Evolutionary conservation across 1,284 basidiomycete genomes (phyloP).

Genomic region (Leccinum fuscescens): DNA sequence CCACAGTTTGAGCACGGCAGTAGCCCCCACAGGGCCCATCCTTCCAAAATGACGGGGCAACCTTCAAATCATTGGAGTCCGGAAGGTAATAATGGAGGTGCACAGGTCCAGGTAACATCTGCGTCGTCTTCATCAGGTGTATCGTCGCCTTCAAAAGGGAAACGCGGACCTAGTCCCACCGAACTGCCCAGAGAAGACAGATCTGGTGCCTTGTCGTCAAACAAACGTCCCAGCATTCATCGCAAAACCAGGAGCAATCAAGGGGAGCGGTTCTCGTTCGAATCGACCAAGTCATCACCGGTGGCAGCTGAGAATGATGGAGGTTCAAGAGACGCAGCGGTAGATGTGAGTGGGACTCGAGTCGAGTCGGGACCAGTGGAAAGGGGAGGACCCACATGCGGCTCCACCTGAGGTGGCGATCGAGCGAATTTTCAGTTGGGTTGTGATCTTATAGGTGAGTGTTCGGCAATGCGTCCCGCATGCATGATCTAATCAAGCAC

Average conservation of each 20-base stretch:
- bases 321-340: slow-evolving; percentile 1
- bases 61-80: slow-evolving; percentile 4
- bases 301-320: slow-evolving; percentile 12
- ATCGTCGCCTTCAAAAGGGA: slow-evolving; percentile 44
- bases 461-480: not conserved
- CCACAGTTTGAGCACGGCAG: slow-evolving; percentile 1
- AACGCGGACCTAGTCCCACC: slow-evolving; percentile 69
- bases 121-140: slow-evolving; percentile 21
- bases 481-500: slow-evolving; percentile 9
- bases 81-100: slow-evolving; percentile 13
- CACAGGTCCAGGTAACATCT: slow-evolving; percentile 13
- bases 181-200: slow-evolving; percentile 63
- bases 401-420: slow-evolving; percentile 16
- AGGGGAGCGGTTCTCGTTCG: slow-evolving; percentile 13
- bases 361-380: slow-evolving; percentile 4
- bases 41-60: slow-evolving; percentile 9
- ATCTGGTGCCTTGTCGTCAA: slow-evolving; percentile 51
- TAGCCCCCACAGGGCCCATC: slow-evolving; percentile 3
- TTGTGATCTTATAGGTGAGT: slow-evolving; percentile 15
- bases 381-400: slow-evolving; percentile 6
- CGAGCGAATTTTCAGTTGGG: slow-evolving; percentile 2
- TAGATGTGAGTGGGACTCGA: slow-evolving; percentile 2
- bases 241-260: slow-evolving; percentile 35
- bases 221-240: slow-evolving; percentile 69
- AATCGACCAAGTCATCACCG: slow-evolving; percentile 10